phyloP scores from a whole-genome alignment of 2,329 filamentous ascomycete genomes.

The Ceratocystis variospora region DNA sequence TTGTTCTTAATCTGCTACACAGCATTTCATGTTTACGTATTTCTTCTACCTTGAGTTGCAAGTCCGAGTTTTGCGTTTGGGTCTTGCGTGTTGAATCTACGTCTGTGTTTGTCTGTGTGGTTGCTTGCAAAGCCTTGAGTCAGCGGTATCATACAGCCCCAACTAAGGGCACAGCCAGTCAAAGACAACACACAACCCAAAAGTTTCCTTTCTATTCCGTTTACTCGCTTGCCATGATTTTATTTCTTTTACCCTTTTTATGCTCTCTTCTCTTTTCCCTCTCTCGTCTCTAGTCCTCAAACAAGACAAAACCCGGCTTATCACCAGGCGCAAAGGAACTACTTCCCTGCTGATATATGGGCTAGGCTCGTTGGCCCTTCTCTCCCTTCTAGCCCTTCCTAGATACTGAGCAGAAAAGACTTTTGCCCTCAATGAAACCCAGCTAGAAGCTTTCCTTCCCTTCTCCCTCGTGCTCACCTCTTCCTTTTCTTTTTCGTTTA shows the following conservation, averaged over 20 bases:
- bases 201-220: neutral
- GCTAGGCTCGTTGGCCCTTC: neutral
- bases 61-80: no score
- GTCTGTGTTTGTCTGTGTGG: neutral
- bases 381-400: neutral
- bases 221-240: neutral
- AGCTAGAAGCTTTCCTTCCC: neutral
- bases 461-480: neutral
- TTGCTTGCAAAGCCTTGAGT: neutral
- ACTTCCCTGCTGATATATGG: neutral
- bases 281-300: neutral
- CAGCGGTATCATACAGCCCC: neutral
- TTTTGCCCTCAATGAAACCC: constrained; percentile 4
- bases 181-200: neutral
- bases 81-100: neutral
- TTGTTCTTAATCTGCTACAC: neutral
- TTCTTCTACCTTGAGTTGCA: no score
- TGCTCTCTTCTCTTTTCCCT: neutral
- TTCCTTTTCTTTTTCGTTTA: neutral
- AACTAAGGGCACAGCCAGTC: no score
- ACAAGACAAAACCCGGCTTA: neutral
- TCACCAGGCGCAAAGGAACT: constrained; percentile 1
- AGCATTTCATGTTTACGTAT: neutral
- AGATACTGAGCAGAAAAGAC: neutral
- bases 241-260: neutral